Conservation (phyloP, 2,329 filamentous ascomycete genomes). For the Colletotrichum truncatum region DNA sequence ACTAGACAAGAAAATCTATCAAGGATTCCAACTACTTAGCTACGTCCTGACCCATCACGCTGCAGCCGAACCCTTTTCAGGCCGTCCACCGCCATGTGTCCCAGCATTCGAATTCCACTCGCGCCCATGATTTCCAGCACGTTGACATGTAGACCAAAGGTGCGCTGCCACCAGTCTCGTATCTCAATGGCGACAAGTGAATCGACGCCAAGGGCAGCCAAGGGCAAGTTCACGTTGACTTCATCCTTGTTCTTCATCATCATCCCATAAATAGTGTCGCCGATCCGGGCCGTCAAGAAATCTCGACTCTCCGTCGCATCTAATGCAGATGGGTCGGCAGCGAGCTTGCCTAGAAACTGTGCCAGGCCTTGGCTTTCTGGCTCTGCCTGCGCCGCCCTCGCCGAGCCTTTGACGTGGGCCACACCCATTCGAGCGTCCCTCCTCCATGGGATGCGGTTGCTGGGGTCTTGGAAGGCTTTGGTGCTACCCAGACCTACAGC, state of each 20-base stretch:
- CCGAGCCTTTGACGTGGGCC: constrained; percentile 25
- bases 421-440: constrained; percentile 35
- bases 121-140: background rate
- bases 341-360: background rate
- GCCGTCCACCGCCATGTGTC: too few relatives aligned
- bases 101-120: too few relatives aligned
- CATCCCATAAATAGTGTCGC: background rate
- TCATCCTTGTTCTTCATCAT: constrained; percentile 13
- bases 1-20: too few relatives aligned
- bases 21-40: too few relatives aligned
- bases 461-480: background rate
- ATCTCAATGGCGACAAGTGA: constrained; percentile 34
- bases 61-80: too few relatives aligned
- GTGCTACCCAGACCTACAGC: background rate
- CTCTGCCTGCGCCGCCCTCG: background rate
- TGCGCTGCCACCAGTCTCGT: constrained; percentile 25
- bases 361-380: constrained; percentile 12
- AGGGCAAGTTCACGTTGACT: too few relatives aligned
- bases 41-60: too few relatives aligned
- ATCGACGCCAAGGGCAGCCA: constrained; percentile 34
- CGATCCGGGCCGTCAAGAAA: background rate
- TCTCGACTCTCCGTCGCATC: background rate
- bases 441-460: constrained; percentile 20
- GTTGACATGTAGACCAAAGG: background rate
- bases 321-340: background rate